A percentile compares a stretch with the other conserved stretches of the same genome.
These are phyloP conservation scores for Alternaria alternata DNA, from an alignment of 2,329 filamentous ascomycete genomes.

Conservation along the genomic window DNA sequence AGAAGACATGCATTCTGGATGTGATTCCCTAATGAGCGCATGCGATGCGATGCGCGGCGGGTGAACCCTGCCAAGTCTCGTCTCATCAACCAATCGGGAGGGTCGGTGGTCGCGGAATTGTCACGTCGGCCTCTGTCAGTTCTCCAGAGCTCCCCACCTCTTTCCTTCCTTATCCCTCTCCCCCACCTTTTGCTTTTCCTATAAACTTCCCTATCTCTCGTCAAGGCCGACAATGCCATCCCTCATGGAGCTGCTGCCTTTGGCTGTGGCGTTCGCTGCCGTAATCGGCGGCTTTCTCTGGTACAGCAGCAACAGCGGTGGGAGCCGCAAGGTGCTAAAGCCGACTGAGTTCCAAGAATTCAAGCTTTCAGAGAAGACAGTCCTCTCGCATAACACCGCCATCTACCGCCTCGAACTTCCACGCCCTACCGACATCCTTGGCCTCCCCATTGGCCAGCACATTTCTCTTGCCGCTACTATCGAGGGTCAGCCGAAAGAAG, in stretches of 20 bases:
- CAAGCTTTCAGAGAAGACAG: slow-evolving; percentile 90
- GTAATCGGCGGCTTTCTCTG: slow-evolving; percentile 76
- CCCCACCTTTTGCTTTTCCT: slow-evolving; percentile 6
- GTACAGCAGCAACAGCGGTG: slow-evolving; percentile 66
- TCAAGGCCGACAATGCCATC: slow-evolving; percentile 67
- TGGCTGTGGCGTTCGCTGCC: slow-evolving; percentile 72
- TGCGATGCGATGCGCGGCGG: not conserved
- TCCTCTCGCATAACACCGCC: slow-evolving; percentile 97
- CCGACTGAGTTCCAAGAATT: slow-evolving; percentile 90
- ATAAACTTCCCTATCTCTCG: not conserved
- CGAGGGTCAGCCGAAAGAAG: slow-evolving; percentile 47
- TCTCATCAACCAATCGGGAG: slow-evolving; percentile 25
- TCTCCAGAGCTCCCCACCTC: not conserved
- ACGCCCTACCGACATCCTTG: slow-evolving; percentile 78
- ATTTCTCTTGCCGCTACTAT: slow-evolving; percentile 82
- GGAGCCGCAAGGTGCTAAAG: slow-evolving; percentile 81
- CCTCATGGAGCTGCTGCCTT: slow-evolving; percentile 75
- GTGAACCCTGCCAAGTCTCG: slow-evolving; percentile 33
- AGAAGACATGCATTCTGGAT: not conserved
- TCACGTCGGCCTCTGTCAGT: slow-evolving; percentile 21
- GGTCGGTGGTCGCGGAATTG: slow-evolving; percentile 24
- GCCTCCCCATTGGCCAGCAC: slow-evolving; percentile 97
- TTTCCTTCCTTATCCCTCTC: not conserved
- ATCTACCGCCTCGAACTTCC: slow-evolving; percentile 97
- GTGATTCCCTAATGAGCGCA: not conserved